These are phyloP conservation scores for Buxus sempervirens DNA, from an alignment of 164 flowering plant genomes.

Conservation along the genomic window DNA sequence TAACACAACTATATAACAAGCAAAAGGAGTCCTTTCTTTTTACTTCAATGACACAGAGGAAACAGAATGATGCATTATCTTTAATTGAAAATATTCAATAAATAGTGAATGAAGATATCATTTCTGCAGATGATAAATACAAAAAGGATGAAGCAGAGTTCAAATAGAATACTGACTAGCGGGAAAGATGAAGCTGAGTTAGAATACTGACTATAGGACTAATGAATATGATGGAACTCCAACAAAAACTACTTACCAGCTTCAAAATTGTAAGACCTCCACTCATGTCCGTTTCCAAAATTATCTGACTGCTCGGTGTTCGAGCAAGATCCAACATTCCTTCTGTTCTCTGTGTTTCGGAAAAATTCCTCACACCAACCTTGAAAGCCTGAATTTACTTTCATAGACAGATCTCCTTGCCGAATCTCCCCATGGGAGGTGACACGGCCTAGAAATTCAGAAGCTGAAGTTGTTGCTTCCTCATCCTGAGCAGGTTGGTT, in stretches of 20 bases:
- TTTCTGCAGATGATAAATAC: too few species aligned
- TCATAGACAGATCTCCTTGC: conserved; percentile 15
- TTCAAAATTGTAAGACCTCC: conserved; percentile 20
- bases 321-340: conserved; percentile 9
- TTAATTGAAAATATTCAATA: too few species aligned
- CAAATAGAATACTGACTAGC: background rate
- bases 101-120: too few species aligned
- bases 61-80: too few species aligned
- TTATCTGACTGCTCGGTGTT: conserved; percentile 18
- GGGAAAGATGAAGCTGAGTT: background rate
- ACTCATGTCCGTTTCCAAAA: conserved; percentile 25
- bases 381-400: conserved; percentile 16
- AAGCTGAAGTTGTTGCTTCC: conserved; percentile 35
- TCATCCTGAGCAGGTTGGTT: conserved; percentile 45
- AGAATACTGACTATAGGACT: background rate
- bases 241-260: conserved; percentile 30
- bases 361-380: conserved; percentile 21
- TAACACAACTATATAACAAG: too few species aligned
- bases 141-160: background rate
- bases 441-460: conserved; percentile 30
- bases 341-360: conserved; percentile 18
- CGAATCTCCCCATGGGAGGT: conserved; percentile 22
- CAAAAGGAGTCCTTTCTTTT: too few species aligned
- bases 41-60: too few species aligned
- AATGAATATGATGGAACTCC: background rate